A percentile compares a stretch with the other conserved stretches of the same genome.
phyloP scores from a whole-genome alignment of 1,139 yeast species.

The Kazachstania sp. region DNA sequence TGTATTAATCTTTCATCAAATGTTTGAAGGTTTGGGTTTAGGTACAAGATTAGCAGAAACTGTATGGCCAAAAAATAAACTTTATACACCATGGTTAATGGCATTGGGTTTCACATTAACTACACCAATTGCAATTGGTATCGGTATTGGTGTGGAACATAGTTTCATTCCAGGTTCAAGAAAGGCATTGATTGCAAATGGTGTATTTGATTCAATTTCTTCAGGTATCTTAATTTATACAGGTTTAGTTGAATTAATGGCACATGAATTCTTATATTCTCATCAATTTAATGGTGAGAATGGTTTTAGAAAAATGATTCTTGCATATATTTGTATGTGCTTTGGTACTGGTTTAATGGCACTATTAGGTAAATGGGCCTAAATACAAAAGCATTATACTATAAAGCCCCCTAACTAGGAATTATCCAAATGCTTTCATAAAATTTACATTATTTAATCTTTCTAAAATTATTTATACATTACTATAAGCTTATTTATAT shows the following conservation, averaged over 20 bases:
- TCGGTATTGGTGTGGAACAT: conserved; percentile 72
- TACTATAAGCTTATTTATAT: too few relatives aligned
- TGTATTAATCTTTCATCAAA: conserved; percentile 82
- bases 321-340: conserved; percentile 40
- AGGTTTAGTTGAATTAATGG: conserved; percentile 78
- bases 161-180: conserved; percentile 58
- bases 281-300: conserved; percentile 45
- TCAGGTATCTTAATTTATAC: conserved; percentile 79
- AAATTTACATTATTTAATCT: too few relatives aligned
- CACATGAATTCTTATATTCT: conserved; percentile 73
- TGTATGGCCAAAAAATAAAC: conserved; percentile 43
- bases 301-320: conserved; percentile 31
- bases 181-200: conserved; percentile 59
- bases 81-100: conserved; percentile 48
- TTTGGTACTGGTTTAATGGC: conserved; percentile 79
- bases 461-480: too few relatives aligned
- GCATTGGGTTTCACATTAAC: conserved; percentile 55
- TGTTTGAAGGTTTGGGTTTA: conserved; percentile 84
- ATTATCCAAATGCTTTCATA: neutral
- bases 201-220: conserved; percentile 71
- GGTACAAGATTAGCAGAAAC: conserved; percentile 76
- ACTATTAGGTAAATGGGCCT: conserved; percentile 78
- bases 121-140: conserved; percentile 75
- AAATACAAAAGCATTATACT: conserved; percentile 4
- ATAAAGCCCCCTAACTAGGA: too few relatives aligned